A percentile compares a stretch with the other conserved stretches of the same genome.
Evolutionary conservation across 768 basidiomycete genomes (phyloP).

Genomic region (Pulveroboletus sp.): DNA sequence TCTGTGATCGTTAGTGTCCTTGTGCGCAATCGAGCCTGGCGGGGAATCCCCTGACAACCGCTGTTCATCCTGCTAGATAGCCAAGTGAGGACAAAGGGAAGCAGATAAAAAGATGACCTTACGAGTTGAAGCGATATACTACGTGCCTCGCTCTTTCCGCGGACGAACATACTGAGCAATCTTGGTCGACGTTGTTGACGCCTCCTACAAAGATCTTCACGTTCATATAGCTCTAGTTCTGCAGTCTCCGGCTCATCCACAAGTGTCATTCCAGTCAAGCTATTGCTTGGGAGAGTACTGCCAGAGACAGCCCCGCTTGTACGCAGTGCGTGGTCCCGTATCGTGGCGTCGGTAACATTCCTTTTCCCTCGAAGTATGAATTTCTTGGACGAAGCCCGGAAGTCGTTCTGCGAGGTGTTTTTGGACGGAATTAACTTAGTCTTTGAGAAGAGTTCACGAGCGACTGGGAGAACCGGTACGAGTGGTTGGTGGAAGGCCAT

Average conservation of each 20-base stretch:
- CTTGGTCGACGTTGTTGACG: conserved; percentile 28
- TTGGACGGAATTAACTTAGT: conserved; percentile 62
- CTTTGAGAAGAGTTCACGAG: conserved; percentile 74
- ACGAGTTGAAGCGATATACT: conserved; percentile 10
- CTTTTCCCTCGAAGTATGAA: conserved; percentile 18
- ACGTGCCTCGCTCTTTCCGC: conserved; percentile 18
- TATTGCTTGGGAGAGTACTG: background rate
- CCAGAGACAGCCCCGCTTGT: conserved; percentile 15
- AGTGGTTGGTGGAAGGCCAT: conserved; percentile 82
- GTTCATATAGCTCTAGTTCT: conserved; percentile 17
- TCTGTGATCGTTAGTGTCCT: conserved; percentile 5
- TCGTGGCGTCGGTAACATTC: conserved; percentile 10
- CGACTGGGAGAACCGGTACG: conserved; percentile 74
- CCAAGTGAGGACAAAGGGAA: background rate
- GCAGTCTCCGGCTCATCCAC: conserved; percentile 43
- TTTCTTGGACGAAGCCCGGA: conserved; percentile 23
- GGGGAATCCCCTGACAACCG: conserved; percentile 2
- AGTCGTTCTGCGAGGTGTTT: conserved; percentile 28
- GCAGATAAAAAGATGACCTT: background rate
- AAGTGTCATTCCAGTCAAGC: conserved; percentile 31
- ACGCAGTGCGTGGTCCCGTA: conserved; percentile 9
- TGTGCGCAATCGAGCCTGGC: conserved; percentile 3
- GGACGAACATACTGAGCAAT: conserved; percentile 29
- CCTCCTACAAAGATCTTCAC: conserved; percentile 7
- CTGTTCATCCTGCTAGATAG: conserved; percentile 5